A percentile compares a stretch with the other conserved stretches of the same genome.
Conservation (phyloP, 208 protist species). For the Trypanosoma scelopori region DNA sequence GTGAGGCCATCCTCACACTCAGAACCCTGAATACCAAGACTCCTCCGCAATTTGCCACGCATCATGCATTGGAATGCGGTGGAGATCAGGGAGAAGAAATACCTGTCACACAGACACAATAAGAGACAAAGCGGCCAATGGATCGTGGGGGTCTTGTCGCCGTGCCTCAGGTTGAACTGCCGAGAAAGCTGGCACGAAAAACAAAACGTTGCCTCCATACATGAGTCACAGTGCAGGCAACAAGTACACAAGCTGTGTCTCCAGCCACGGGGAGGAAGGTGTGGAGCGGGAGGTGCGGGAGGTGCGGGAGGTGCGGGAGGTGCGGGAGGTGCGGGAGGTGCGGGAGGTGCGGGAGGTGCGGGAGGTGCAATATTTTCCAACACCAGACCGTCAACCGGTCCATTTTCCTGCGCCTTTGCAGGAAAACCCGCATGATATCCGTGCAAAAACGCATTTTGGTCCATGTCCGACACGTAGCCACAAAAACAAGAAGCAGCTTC, state of each 20-base stretch:
- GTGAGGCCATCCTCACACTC: slow-evolving; percentile 25
- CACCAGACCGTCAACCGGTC: neutral
- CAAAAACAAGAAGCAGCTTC: too few relatives aligned
- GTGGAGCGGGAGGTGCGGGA: too few relatives aligned
- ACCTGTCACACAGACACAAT: neutral
- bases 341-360: neutral
- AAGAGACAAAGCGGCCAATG: neutral
- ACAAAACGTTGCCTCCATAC: slow-evolving; percentile 43
- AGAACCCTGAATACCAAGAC: slow-evolving; percentile 27
- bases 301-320: too few relatives aligned
- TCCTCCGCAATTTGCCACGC: slow-evolving; percentile 25
- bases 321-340: too few relatives aligned
- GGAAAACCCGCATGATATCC: too few relatives aligned
- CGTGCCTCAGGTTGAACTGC: slow-evolving; percentile 44
- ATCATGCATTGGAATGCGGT: slow-evolving; percentile 3
- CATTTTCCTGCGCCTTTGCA: neutral
- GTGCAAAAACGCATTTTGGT: too few relatives aligned
- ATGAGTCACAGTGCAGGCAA: slow-evolving; percentile 24
- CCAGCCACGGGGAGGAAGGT: slow-evolving; percentile 22
- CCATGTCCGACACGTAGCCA: too few relatives aligned
- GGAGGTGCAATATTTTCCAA: neutral
- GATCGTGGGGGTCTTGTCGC: slow-evolving; percentile 7
- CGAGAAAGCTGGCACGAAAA: slow-evolving; percentile 45
- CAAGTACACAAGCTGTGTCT: slow-evolving; percentile 36
- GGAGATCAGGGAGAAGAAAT: neutral